phyloP scores from a whole-genome alignment of 192 early-diverging fungal species.

The Dimargaris cristalligena region DNA sequence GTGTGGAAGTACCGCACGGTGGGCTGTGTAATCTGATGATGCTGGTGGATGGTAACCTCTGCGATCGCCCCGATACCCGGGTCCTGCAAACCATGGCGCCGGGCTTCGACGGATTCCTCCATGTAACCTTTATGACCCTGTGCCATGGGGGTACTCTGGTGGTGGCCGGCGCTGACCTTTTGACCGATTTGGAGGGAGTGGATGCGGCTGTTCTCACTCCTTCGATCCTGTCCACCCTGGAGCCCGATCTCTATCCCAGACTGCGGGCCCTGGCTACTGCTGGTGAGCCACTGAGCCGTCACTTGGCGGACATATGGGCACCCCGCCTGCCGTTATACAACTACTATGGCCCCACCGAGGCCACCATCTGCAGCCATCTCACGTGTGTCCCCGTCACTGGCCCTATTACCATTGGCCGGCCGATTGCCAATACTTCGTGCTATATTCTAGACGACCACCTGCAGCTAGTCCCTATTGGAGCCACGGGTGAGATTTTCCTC shows the following conservation, averaged over 20 bases:
- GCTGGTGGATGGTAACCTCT: background rate
- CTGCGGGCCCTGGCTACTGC: background rate
- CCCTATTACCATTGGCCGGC: background rate
- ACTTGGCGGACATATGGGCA: background rate
- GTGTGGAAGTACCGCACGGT: background rate
- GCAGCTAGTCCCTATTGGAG: constrained; percentile 2
- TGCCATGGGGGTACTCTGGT: constrained; percentile 6
- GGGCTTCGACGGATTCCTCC: background rate
- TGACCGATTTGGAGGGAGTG: background rate
- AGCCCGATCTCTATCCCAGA: background rate
- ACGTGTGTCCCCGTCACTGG: background rate
- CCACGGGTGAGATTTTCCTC: background rate
- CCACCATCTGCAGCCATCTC: background rate
- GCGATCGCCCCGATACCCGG: background rate
- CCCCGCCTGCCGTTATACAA: background rate
- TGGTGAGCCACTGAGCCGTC: background rate
- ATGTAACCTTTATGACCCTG: background rate
- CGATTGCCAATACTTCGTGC: background rate
- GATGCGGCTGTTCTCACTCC: background rate
- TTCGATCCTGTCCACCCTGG: background rate
- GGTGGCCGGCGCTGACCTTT: background rate
- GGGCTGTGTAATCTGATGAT: background rate
- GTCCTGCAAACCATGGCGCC: background rate
- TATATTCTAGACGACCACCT: background rate
- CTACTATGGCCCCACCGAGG: constrained; percentile 8